Evolutionary conservation across 768 basidiomycete species (phyloP), one percentile per base, ranked within the genome.

Genomic region (Kwoniella pini): DNA sequence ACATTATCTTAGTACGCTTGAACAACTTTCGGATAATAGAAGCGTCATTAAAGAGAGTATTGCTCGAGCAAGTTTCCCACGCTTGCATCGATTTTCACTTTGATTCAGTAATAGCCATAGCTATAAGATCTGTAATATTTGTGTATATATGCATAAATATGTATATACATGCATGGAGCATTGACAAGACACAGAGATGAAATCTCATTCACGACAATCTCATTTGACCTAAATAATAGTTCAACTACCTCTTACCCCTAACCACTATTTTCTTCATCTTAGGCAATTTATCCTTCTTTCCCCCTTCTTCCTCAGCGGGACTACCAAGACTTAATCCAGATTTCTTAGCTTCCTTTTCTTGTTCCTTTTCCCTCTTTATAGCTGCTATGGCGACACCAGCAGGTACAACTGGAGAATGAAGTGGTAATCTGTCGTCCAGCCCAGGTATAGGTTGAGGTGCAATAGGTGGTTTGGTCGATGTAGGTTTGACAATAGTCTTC

Each of bases 311-410:
- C 13, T 30, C 50, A 31, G 21, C 64, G 30, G 54, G 59, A n/a
- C 40, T 63, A 3, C 36, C 65, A 2, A 24, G 55, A 15, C 3
- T 64, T 78, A 52, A 76, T 62, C 13, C 81, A 78, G 42, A 80
- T 79, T 49, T 82, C 83, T 69, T 72, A 17, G 67, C 65, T 58
- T 78, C 77, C 57, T 75, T 75, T 56, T 87, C 85, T 57, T 80
- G 81, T 30, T 83, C 89, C 85, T 92, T 86, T 0, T 90, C 91
- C 0, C 90, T 88, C 77, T 91, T 92, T 38, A 93, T 84, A 0
- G 90, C 85, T 38, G 91, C 88, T 33, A 95, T 82, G 31, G 93
- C 83, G 43, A 91, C 84, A 5, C 90, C 90, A 0, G 86, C 83
- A 33, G 87, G 84, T 9, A 91, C 80, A 9, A 87, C 84, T 7